Evolutionary conservation across 495 filamentous ascomycete genomes (phyloP), one percentile per base, ranked within the genome.

Genomic region (Lasiosphaeria hispida): DNA sequence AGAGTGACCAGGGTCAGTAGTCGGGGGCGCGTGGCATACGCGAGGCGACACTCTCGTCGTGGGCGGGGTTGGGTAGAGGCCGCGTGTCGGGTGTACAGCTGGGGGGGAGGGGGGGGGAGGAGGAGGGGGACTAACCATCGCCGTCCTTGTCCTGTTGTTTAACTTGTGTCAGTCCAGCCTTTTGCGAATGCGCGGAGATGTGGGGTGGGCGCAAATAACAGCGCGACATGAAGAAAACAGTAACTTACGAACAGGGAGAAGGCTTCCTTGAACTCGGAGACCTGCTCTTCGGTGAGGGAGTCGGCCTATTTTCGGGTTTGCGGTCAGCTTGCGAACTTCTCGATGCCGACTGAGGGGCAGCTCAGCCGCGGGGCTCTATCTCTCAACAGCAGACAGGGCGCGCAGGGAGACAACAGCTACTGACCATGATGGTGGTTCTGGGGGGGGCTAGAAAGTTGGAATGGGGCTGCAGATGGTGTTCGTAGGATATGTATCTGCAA

Each of bases 191-290:
- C 53, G 60, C 55, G 44, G 19, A 15, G 7, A 48, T 10, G 23
- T 37, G 14, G 14, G 30, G 33, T 10, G 1, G 11, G 15, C 14
- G 30, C 39, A n/a, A 35, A 39, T 18, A 4, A 15, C 17, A 37
- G 38, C 39, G 14, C 18, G 14, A 19, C 14, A 38, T n/a, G 34
- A 52, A 53, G 30, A 42, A 14, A 19, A 11, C 1, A 33, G 15
- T 9, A 15, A 92, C 94, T 89, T 84, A 98, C 94, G 76, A 98
- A 98, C 38, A 98, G 88, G 73, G 94, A 98, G 82, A 98, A 98
- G 45, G 94, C 94, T 81, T 98, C 95, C 87, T 97, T 98, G 80
- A 97, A 98, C 81, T 98, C 94, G 72, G 93, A 96, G 67, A 98
- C 93, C 84, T 98, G 94, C 78, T 98, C 94, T 82, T 97, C 94